phyloP scores from a whole-genome alignment of 2,329 filamentous ascomycete genomes.

The Leptographium galeiforme region DNA sequence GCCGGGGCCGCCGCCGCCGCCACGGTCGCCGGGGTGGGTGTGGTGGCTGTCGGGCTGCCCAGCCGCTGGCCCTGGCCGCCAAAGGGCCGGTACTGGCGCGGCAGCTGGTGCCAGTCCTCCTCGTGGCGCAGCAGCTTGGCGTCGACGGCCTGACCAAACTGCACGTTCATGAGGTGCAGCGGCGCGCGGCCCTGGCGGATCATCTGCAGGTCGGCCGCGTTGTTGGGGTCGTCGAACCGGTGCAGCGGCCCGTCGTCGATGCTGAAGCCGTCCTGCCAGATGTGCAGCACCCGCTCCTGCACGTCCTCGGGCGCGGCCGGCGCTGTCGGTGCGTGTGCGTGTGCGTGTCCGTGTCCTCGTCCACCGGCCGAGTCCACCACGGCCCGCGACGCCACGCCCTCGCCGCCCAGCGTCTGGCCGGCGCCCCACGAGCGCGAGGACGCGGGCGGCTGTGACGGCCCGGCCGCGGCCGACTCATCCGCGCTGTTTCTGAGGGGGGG shows the following conservation, averaged over 20 bases:
- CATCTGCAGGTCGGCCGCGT: conserved; percentile 57
- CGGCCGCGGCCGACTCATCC: conserved; percentile 18
- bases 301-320: conserved; percentile 27
- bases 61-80: conserved; percentile 58
- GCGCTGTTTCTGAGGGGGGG: neutral
- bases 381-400: conserved; percentile 55
- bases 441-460: conserved; percentile 27
- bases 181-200: conserved; percentile 67
- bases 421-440: conserved; percentile 50
- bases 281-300: conserved; percentile 57
- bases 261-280: conserved; percentile 77
- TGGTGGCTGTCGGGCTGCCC: conserved; percentile 50
- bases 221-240: conserved; percentile 66
- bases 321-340: conserved; percentile 18
- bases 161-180: conserved; percentile 64
- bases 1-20: conserved; percentile 13
- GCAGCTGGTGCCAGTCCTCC: conserved; percentile 59
- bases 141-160: conserved; percentile 61
- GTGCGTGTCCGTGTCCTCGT: too few relatives aligned
- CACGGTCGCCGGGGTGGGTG: conserved; percentile 18
- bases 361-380: too few relatives aligned
- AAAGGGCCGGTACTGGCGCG: conserved; percentile 67
- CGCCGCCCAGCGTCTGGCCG: conserved; percentile 66
- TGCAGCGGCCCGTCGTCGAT: conserved; percentile 69
- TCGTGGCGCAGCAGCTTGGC: conserved; percentile 66